These are phyloP conservation scores for Platanus orientalis DNA, from an alignment of 164 flowering plant species.

Conservation along the genomic window DNA sequence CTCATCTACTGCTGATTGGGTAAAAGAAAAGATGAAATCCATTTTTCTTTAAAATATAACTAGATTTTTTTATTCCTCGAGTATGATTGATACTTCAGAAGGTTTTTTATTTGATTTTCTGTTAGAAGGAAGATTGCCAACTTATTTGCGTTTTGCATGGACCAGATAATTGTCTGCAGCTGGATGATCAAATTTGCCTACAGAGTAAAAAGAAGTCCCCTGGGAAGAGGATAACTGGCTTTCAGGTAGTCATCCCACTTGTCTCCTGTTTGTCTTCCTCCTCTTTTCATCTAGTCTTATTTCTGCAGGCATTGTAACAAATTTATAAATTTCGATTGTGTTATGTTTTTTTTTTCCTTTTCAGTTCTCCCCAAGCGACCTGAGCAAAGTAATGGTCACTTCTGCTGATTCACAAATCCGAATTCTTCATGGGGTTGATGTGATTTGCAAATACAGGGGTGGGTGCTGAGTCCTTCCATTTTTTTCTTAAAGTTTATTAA, in stretches of 20 bases:
- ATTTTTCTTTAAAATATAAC: neutral
- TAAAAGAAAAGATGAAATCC: neutral
- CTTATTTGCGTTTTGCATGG: conserved; percentile 1
- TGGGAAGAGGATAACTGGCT: conserved; percentile 52
- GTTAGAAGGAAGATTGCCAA: neutral
- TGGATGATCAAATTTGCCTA: conserved; percentile 32
- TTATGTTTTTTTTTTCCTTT: neutral
- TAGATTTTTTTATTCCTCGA: neutral
- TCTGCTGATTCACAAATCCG: conserved; percentile 53
- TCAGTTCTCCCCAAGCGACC: conserved; percentile 51
- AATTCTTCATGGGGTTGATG: conserved; percentile 34
- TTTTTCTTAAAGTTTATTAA: neutral
- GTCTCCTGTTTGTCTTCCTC: neutral
- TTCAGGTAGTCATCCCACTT: conserved; percentile 36
- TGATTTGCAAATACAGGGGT: conserved; percentile 51
- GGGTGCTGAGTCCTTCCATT: conserved; percentile 6
- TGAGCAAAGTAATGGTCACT: conserved; percentile 43
- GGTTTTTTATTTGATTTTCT: neutral
- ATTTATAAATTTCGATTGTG: neutral
- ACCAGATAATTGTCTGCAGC: conserved; percentile 43
- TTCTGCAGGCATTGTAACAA: neutral
- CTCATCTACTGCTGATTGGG: neutral
- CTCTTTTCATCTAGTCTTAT: neutral
- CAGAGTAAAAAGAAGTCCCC: conserved; percentile 47
- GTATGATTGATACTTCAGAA: neutral